Evolutionary conservation across 768 basidiomycete species (phyloP), one percentile per base, ranked within the genome.

Genomic region (Podaxis sp.): DNA sequence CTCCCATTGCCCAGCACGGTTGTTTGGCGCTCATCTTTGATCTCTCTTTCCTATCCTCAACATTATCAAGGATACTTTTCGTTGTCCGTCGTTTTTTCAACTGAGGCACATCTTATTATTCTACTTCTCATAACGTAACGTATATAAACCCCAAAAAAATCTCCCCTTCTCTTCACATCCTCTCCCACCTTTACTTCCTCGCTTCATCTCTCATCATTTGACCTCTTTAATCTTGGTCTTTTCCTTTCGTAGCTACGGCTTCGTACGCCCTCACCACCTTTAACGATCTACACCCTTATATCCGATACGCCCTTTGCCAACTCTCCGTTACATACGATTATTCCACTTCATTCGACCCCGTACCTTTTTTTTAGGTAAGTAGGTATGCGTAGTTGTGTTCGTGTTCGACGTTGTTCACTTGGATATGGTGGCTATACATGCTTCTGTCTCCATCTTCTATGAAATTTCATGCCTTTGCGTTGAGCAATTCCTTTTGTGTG

Each of bases 291-390:
- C 26, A 51, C 55, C 67, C 57, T 63, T 63, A 62, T 62, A 63
- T 65, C 65, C 66, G 60, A 55, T 54, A 64, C 67, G 66, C 36
- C 66, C 64, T 48, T 52, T 60, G 63, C 62, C 54, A 24, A 38
- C 54, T 59, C 59, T 64, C 57, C 64, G 60, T 60, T 56, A 49
- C 38, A 41, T 53, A 24, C 37, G 52, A 38, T 53, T 53, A 38
- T 63, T 68, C 64, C 72, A 28, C 24, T 24, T 50, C 22, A 50
- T 67, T 68, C 69, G 50, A 55, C 55, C 28, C 58, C 64, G 64
- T 54, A 54, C 65, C 60, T 71, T 67, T 71, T 67, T 62, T 46
- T 65, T 80, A 80, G 74, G 80, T 80, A 80, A 79, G 80, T 84
- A 82, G 77, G 73, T 75, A 75, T 76, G 77, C 74, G 69, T 66